These are phyloP conservation scores for Cordyceps sp. DNA, from an alignment of 2,329 filamentous ascomycete species.

Conservation along the genomic window DNA sequence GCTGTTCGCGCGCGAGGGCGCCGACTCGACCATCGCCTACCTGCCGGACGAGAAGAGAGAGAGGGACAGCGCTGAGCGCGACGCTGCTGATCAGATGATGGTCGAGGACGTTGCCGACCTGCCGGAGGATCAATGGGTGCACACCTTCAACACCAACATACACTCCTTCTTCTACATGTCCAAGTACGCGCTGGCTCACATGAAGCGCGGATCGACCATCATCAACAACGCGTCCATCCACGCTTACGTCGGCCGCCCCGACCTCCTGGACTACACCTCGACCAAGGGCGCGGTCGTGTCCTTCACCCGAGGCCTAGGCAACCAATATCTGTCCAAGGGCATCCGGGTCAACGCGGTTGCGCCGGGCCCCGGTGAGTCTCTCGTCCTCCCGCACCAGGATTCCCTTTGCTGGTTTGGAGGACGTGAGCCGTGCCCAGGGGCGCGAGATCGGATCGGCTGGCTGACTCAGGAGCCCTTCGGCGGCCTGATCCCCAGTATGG, in stretches of 20 bases:
- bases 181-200: slow-evolving; percentile 37
- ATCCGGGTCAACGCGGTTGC: slow-evolving; percentile 35
- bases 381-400: too few relatives aligned
- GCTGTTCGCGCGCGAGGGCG: slow-evolving; percentile 39
- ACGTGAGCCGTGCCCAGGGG: too few relatives aligned
- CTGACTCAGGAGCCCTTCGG: too few relatives aligned
- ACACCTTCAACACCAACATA: slow-evolving; percentile 39
- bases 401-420: too few relatives aligned
- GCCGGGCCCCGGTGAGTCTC: slow-evolving; percentile 22
- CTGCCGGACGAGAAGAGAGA: slow-evolving; percentile 38
- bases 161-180: slow-evolving; percentile 41
- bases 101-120: slow-evolving; percentile 26
- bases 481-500: too few relatives aligned
- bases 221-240: slow-evolving; percentile 38
- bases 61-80: slow-evolving; percentile 30
- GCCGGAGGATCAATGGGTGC: too few relatives aligned
- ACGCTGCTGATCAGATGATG: slow-evolving; percentile 32
- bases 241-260: slow-evolving; percentile 32
- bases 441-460: too few relatives aligned
- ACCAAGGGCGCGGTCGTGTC: slow-evolving; percentile 42
- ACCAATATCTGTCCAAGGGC: slow-evolving; percentile 35
- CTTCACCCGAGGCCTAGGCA: slow-evolving; percentile 34
- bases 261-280: slow-evolving; percentile 36
- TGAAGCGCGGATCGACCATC: slow-evolving; percentile 35
- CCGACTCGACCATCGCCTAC: slow-evolving; percentile 37